Base-by-base conservation (phyloP, 257 asterid genomes). In the Ilex aquifolium region DNA sequence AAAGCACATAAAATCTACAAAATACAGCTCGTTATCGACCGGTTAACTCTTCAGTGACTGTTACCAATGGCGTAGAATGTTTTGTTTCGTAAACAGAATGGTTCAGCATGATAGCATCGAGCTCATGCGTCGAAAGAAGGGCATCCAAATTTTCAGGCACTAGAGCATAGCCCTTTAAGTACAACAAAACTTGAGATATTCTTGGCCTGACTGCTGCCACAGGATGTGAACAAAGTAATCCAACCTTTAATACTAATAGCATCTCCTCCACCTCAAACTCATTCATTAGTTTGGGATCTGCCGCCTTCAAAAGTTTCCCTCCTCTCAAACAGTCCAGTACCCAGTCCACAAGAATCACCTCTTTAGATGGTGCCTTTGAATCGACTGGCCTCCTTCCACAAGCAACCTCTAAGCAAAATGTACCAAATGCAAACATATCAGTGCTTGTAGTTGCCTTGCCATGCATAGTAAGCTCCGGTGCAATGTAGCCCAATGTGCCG, bases 401-500 rank as follows among this genome's bases (percentile, higher is more conserved):
- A 0, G 27, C 27, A 21, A 21, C 27, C 27, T 21, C 27, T 21
- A 21, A 21, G 27, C 27, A 21, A 21, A 21, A 21, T 21, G 27
- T 21, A 21, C 27, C 27, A 21, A 21, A 21, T 21, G 27, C 27
- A 21, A 21, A 21, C 27, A 21, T 21, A 21, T 21, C 27, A 21
- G 27, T 21, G 27, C 27, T 21, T 21, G 27, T 21, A 21, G 27
- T 21, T 21, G 27, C 27, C 27, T 21, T 21, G 27, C 27, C 27
- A 21, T 21, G 27, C 1, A 0, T 21, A 21, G 27, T 21, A 21
- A 21, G 27, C 27, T 21, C 27, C 27, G 27, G 27, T 21, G 27
- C 27, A 21, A 21, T 21, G 27, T 21, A 21, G 27, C 27, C 27
- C 27, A 21, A 27, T 10, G 71, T 66, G 48, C 71, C 71, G 32